A percentile compares a stretch with the other conserved stretches of the same genome.
These are phyloP conservation scores for Kwoniella shivajii DNA, from an alignment of 1,284 basidiomycete species.

Conservation along the genomic window DNA sequence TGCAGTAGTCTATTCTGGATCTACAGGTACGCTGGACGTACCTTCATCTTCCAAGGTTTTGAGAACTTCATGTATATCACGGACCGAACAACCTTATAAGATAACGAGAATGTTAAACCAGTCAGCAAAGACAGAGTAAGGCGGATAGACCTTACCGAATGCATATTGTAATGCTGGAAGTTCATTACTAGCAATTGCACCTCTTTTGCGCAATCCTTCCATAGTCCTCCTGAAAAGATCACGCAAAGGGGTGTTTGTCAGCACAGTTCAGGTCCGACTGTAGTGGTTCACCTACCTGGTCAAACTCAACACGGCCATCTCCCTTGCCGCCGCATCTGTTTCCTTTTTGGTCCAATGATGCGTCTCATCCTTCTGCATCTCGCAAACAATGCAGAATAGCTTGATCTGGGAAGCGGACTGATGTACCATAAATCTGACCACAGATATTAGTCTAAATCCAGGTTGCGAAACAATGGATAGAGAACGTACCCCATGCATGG, in stretches of 20 bases:
- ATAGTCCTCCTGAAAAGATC: neutral
- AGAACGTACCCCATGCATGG: slow-evolving; percentile 23
- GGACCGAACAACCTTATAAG: neutral
- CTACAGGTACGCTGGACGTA: neutral
- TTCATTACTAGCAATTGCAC: neutral
- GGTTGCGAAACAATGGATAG: neutral
- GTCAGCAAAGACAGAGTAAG: neutral
- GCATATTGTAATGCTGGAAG: neutral
- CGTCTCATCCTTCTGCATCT: slow-evolving; percentile 7
- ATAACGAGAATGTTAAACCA: neutral
- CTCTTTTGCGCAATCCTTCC: neutral
- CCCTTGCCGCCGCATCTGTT: neutral
- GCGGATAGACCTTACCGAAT: slow-evolving; percentile 9
- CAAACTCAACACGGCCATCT: slow-evolving; percentile 2
- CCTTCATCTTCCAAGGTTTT: neutral
- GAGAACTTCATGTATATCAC: neutral
- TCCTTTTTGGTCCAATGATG: slow-evolving; percentile 1
- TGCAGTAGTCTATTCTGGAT: neutral
- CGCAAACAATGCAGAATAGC: slow-evolving; percentile 14
- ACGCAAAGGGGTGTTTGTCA: neutral
- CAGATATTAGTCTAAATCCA: neutral
- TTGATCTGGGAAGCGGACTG: neutral
- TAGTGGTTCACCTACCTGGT: slow-evolving; percentile 9
- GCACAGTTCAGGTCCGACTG: too few relatives aligned
- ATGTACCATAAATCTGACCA: neutral